Percentiles rank a stretch among this genome's conserved stretches.
Conservation (phyloP, 129 eudicot genomes). For the Artemisia argyi region DNA sequence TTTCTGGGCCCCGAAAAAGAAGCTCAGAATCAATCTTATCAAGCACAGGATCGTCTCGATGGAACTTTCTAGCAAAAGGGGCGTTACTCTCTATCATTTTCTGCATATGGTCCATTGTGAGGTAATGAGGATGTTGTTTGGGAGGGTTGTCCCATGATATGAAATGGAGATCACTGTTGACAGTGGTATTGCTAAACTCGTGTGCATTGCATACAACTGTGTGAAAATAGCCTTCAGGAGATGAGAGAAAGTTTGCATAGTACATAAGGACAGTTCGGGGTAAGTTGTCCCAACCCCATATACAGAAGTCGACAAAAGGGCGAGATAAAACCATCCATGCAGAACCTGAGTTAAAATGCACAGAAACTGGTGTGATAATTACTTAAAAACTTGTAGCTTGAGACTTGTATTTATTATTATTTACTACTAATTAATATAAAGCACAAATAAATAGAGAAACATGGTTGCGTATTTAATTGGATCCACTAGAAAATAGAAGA, state of each 20-base stretch:
- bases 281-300: constrained; percentile 82
- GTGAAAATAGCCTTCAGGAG: constrained; percentile 83
- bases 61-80: constrained; percentile 77
- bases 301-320: constrained; percentile 59
- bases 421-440: not conserved
- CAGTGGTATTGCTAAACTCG: constrained; percentile 57
- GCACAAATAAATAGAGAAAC: not conserved
- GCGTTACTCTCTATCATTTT: constrained; percentile 60
- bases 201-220: constrained; percentile 67
- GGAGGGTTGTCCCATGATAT: constrained; percentile 87
- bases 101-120: constrained; percentile 42
- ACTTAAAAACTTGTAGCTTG: not conserved
- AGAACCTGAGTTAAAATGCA: constrained; percentile 48
- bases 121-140: constrained; percentile 68
- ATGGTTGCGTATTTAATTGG: not conserved
- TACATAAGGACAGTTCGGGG: constrained; percentile 74
- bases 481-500: too few species aligned
- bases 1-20: constrained; percentile 44
- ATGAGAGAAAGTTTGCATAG: constrained; percentile 68
- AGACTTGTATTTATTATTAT: too few species aligned
- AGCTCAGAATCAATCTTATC: constrained; percentile 63
- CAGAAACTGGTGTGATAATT: not conserved
- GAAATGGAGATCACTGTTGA: constrained; percentile 69
- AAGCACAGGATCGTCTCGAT: constrained; percentile 52
- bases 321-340: constrained; percentile 80